Base-by-base conservation (phyloP, 805 yeast species). In the Monosporozyma yasuniensis region DNA sequence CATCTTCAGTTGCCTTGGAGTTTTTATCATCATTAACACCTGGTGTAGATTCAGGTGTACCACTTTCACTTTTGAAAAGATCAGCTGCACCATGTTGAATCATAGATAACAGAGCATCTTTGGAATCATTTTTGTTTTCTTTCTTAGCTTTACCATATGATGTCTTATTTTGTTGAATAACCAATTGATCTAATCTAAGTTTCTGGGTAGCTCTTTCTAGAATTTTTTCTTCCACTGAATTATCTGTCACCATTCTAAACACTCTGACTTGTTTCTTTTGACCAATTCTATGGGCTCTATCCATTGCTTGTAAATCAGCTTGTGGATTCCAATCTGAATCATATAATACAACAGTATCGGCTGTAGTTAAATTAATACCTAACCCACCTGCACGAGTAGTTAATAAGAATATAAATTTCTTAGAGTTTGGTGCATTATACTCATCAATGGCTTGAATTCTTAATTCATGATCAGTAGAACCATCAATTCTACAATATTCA, bases 261-360 rank as follows among this genome's bases (percentile, higher is more conserved):
- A 85, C 93, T 60, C 78, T 81, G 27, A 85, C 95, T 64, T 85
- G 95, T 56, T 84, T 85, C 43, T 83, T 85, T 64, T 85, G 95
- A 6, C 95, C 95, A 61, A 85, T 85, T 73, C 95, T 77, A 66
- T 85, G 95, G 0, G 93, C 93, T 71, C 95, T 76, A 63, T 85
- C 95, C 93, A 85, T 85, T 1, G 91, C 91, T 66, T 85, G 95
- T 56, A 85, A 74, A 73, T 85, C 95, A 3, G 91, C 93, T 61
- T 85, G 95, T 1, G 95, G 95, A 57, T 85, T 85, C 95, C 95
- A 85, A 64, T 85, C 95, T 3, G 89, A 82, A 67, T 85, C 95
- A 61, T 73, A 85, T 43, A 85, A 66, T 2, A 85, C 77, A 44
- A 85, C 95, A 54, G 82, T 73, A 65, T 85, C 90, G 1, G 93